Conservation (phyloP, 345 rosid species). For the Psidium guajava region DNA sequence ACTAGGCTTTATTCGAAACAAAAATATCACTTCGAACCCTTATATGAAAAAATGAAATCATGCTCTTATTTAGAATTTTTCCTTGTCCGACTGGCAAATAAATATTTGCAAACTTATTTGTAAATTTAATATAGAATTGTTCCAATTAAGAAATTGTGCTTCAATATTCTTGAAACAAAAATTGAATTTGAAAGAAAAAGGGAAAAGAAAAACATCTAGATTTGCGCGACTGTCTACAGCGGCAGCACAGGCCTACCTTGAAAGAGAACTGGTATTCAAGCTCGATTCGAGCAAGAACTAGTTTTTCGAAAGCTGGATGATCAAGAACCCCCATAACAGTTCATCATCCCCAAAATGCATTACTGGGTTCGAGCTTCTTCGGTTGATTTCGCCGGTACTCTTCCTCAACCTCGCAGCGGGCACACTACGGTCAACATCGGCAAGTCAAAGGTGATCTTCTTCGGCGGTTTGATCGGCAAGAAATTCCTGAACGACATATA, state of each 20-base stretch:
- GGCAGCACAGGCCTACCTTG: background rate
- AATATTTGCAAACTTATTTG: background rate
- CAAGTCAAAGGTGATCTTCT: slow-evolving; percentile 72
- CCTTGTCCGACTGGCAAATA: no score
- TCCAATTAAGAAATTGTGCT: background rate
- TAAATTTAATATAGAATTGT: background rate
- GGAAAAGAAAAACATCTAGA: background rate
- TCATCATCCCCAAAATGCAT: slow-evolving; percentile 35
- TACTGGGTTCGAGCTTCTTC: slow-evolving; percentile 86
- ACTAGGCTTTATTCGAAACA: no score
- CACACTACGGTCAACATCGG: slow-evolving; percentile 72
- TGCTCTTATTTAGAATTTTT: no score
- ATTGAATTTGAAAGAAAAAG: background rate
- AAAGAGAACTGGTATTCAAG: background rate
- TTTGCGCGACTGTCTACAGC: background rate
- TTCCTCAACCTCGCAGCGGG: slow-evolving; percentile 93
- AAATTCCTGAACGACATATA: slow-evolving; percentile 58
- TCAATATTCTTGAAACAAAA: background rate
- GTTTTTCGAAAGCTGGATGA: background rate
- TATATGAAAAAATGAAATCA: no score
- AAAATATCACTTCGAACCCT: no score
- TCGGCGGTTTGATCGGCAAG: slow-evolving; percentile 84
- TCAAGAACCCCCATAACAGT: background rate
- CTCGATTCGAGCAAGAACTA: background rate
- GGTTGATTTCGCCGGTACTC: slow-evolving; percentile 64